Evolutionary conservation across 345 rosid genomes (phyloP), one percentile per base, ranked within the genome.

Genomic region (Kernera saxatilis): DNA sequence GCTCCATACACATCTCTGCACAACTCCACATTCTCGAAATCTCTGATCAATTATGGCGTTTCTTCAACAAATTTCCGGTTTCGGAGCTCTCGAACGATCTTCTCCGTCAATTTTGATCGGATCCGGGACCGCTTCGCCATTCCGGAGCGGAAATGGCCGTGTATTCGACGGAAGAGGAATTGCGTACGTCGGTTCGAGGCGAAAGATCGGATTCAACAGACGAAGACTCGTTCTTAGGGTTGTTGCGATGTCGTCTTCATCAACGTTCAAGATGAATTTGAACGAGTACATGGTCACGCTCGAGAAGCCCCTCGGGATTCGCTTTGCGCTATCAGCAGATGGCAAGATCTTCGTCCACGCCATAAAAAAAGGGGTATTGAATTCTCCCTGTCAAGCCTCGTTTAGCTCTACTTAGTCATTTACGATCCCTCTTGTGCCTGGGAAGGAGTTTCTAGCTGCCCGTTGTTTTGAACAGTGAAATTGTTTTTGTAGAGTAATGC

Each of bases 251-350:
- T 83, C 88, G 33, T 58, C 71, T 29, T 52, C 80, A 15, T 70
- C 84, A 14, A 50, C 80, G 35, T 71, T 79, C 33, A 87, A 78
- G 83, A 87, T 88, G 88, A 90, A 90, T 76, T 69, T 93, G 81
- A 93, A 90, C 14, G 97, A 93, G 92, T 90, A 93, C 66, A 86
- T 93, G 98, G 97, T 90, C 37, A 88, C 93, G 21, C 87, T 93
- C 0, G 83, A 88, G 74, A 90, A 88, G 71, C 97, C 98, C 17
- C 85, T 90, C 8, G 97, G 98, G 5, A 86, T 93, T 73, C 93
- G 95, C 8, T 90, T 93, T 64, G 98, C 89, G 9, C 61, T 84
- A 22, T 78, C 93, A 10, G 75, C 77, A 5, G 96, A 90, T 52
- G 97, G 96, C 25, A 84, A 78, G 64, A 84, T 90, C 80, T 79